These are phyloP conservation scores for Diplogelasinospora grovesii DNA, from an alignment of 495 filamentous ascomycete genomes.

Conservation along the genomic window DNA sequence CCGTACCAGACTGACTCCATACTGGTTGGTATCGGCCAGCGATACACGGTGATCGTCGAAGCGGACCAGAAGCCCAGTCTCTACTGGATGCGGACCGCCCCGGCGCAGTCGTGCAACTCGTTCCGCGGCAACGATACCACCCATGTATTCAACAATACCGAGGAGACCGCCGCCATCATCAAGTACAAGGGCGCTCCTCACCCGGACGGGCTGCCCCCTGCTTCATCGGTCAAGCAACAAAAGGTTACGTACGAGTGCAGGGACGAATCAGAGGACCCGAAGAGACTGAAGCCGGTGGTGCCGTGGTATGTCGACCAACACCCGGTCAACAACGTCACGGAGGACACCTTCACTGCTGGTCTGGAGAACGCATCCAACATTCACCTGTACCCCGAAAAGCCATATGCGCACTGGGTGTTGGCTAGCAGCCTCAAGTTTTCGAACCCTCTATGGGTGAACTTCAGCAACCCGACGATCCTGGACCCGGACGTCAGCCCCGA, in stretches of 20 bases:
- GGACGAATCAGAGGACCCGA: slow-evolving; percentile 3
- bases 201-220: not conserved
- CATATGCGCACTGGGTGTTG: slow-evolving; percentile 5
- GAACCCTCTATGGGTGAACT: slow-evolving; percentile 8
- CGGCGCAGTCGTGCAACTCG: not conserved
- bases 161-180: slow-evolving; percentile 4
- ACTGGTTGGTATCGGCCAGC: slow-evolving; percentile 57
- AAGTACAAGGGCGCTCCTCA: slow-evolving; percentile 1
- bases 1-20: slow-evolving; percentile 31
- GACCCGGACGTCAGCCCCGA: not conserved
- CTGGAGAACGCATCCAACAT: not conserved
- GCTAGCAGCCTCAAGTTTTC: not conserved
- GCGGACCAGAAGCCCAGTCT: slow-evolving; percentile 30
- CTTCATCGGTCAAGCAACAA: slow-evolving; percentile 1
- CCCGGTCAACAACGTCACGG: slow-evolving; percentile 4
- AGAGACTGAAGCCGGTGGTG: slow-evolving; percentile 3
- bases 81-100: slow-evolving; percentile 11
- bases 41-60: slow-evolving; percentile 57
- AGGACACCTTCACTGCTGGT: slow-evolving; percentile 2
- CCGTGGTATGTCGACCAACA: slow-evolving; percentile 2
- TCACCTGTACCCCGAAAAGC: not conserved
- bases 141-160: slow-evolving; percentile 17
- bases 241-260: slow-evolving; percentile 2
- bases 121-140: slow-evolving; percentile 1
- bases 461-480: slow-evolving; percentile 6